Base-by-base conservation (phyloP, 2,329 filamentous ascomycete species). In the Beauveria sp. region DNA sequence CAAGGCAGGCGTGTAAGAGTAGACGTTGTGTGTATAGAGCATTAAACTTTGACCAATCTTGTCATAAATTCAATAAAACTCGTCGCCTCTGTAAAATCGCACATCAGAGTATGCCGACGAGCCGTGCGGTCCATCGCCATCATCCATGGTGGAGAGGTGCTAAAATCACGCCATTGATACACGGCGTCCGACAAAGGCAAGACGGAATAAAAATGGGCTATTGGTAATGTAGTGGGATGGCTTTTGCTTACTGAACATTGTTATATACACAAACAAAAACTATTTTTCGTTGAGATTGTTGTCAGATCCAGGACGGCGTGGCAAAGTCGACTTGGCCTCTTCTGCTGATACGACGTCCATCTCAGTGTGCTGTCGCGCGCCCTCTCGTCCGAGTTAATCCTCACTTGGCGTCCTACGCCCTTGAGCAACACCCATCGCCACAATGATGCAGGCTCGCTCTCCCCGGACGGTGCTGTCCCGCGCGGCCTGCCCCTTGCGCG, bases 91-190 rank as follows among this genome's bases (percentile, higher is more conserved):
- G 12, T 2, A 37, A 2, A 37, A 37, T 37, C 0, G 12, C 34
- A 37, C 34, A 37, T 37, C 2, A 16, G 5, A 37, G 34, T 16
- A 16, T 2, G 34, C 56, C 56, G 56, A 59, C 47, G 47, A 40
- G 34, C 56, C 47, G 56, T 28, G 37, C 56, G 56, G 56, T 44
- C 41, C 30, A 34, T 59, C 56, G 56, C 47, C 41, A n/a, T 59
- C 30, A 5, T n/a, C 22, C 14, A 43, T 24, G 47, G 56, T 59
- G 47, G 56, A 52, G 56, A 34, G 56, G 30, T 20, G 47, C 56
- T 59, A 52, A 59, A 59, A 59, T 59, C 56, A 59, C 56, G 56
- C 56, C 51, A 59, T 59, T 59, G 18, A 48, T 34, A 30, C 46
- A 30, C 16, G 34, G 26, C n/a, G 47, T 24, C 18, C 47, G 47